Evolutionary conservation across 495 filamentous ascomycete genomes (phyloP).

Genomic region (Tirmania nivea): DNA sequence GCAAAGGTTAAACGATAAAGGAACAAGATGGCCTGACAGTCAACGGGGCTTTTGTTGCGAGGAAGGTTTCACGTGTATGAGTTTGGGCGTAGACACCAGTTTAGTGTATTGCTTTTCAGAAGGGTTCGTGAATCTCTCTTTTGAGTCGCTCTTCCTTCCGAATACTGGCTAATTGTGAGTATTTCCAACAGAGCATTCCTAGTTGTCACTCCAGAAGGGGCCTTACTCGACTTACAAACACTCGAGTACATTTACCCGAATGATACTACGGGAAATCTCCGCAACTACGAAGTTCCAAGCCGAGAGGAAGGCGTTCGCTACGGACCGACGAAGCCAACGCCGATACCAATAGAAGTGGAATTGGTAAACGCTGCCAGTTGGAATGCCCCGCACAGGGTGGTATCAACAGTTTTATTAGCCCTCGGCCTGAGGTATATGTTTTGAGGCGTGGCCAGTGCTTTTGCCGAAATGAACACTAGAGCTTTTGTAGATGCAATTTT

Average conservation of each 20-base stretch:
- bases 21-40: neutral
- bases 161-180: neutral
- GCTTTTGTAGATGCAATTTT: no score
- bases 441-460: no score
- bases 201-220: neutral
- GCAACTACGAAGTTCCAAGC: neutral
- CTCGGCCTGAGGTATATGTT: no score
- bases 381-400: no score
- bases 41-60: neutral
- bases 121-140: no score
- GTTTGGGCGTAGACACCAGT: neutral
- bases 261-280: neutral
- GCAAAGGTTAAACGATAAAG: neutral
- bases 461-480: no score
- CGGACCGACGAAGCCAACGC: no score
- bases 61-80: neutral
- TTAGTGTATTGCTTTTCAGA: neutral
- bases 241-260: neutral
- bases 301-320: no score
- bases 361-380: no score
- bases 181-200: neutral
- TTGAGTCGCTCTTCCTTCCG: no score
- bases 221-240: neutral
- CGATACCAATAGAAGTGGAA: no score
- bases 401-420: no score